A percentile compares a stretch with the other conserved stretches of the same genome.
These are phyloP conservation scores for Crithidia bombi DNA, from an alignment of 208 protist genomes.

Conservation along the genomic window DNA sequence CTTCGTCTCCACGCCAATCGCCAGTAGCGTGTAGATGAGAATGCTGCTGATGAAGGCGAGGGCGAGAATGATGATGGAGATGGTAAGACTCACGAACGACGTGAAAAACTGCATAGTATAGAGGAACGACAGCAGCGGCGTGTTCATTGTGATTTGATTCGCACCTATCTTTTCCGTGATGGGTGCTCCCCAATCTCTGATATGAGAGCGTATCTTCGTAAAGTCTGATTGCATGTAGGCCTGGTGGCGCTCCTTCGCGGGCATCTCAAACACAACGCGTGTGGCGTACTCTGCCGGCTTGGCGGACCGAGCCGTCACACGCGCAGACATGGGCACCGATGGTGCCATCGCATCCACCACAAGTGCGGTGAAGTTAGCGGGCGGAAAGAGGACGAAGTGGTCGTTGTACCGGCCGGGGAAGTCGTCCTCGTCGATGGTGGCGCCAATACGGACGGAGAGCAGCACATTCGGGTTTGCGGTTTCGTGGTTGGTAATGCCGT, in stretches of 20 bases:
- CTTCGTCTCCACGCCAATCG: conserved; percentile 89
- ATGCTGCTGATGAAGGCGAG: conserved; percentile 84
- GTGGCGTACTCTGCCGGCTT: conserved; percentile 37
- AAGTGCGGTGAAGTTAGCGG: conserved; percentile 21
- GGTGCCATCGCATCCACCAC: conserved; percentile 42
- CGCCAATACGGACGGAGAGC: conserved; percentile 32
- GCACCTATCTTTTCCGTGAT: conserved; percentile 65
- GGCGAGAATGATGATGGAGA: conserved; percentile 87
- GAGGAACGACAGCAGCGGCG: conserved; percentile 72
- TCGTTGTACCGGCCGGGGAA: conserved; percentile 28
- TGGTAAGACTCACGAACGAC: conserved; percentile 91
- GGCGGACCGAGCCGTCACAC: conserved; percentile 2
- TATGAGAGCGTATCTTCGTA: conserved; percentile 38
- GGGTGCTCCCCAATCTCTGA: conserved; percentile 51
- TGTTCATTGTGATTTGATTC: conserved; percentile 55
- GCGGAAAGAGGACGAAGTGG: conserved; percentile 39
- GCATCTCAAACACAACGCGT: conserved; percentile 53
- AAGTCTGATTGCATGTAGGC: conserved; percentile 54
- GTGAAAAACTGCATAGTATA: conserved; percentile 71
- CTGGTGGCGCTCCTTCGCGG: conserved; percentile 19
- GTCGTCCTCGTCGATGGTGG: conserved; percentile 13
- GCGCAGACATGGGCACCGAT: conserved; percentile 15
- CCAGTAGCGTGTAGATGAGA: conserved; percentile 95
- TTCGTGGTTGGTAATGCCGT: neutral
- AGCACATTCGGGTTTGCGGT: conserved; percentile 24